Conservation (phyloP, 805 yeast species). For the Candida broadrunensis region DNA sequence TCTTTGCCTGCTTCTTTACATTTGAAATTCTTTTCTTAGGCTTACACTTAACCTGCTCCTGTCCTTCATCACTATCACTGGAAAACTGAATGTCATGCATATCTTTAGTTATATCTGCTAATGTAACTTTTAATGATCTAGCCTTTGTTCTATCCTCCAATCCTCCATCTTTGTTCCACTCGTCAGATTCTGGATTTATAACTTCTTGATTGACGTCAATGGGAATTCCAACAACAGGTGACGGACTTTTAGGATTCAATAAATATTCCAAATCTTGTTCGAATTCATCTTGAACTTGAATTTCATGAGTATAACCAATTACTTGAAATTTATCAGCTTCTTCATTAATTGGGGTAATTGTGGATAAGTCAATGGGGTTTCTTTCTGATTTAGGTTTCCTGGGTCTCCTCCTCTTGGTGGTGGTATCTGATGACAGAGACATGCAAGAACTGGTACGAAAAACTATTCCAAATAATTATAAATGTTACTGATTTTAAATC, state of each 20-base stretch:
- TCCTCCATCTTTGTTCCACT: not conserved
- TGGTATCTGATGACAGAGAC: too few species aligned
- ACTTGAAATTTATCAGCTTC: not conserved
- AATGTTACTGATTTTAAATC: too few species aligned
- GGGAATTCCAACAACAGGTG: not conserved
- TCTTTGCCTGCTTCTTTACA: too few species aligned
- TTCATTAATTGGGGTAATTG: too few species aligned
- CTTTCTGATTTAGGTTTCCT: too few species aligned
- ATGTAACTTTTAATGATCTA: constrained; percentile 3
- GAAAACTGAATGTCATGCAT: constrained; percentile 23
- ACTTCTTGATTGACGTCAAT: too few species aligned
- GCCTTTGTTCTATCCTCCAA: not conserved
- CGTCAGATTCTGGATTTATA: not conserved
- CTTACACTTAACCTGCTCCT: constrained; percentile 3
- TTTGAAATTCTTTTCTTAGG: not conserved
- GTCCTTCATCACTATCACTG: constrained; percentile 24
- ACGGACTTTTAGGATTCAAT: constrained; percentile 11
- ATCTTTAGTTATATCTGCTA: constrained; percentile 25
- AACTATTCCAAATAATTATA: too few species aligned
- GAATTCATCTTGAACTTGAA: constrained; percentile 11
- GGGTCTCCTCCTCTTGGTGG: too few species aligned
- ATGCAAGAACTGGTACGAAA: too few species aligned
- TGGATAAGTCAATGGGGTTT: too few species aligned
- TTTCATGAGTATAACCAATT: constrained; percentile 1
- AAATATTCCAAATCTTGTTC: constrained; percentile 30